Conservation (phyloP, 1,139 yeast species). For the Geotrichum cucujoidarum region DNA sequence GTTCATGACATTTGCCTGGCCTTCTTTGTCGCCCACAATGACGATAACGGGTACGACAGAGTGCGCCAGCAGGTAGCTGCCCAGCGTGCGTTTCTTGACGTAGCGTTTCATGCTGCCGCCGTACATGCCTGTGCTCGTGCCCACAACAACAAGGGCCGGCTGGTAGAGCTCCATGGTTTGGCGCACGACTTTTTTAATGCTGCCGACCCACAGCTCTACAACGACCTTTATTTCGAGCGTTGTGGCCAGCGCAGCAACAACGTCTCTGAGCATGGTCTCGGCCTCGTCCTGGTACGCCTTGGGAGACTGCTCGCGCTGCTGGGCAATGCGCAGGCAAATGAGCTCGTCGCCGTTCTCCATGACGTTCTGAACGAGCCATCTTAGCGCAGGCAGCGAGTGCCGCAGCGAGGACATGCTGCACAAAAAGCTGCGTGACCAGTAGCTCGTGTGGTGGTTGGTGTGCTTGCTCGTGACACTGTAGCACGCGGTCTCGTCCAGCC, state of each 20-base stretch:
- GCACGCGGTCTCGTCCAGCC: slow-evolving; percentile 21
- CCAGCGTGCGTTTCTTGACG: slow-evolving; percentile 22
- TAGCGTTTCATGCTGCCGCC: slow-evolving; percentile 24
- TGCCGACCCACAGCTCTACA: slow-evolving; percentile 30
- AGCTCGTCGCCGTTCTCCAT: slow-evolving; percentile 32
- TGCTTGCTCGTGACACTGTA: slow-evolving; percentile 30
- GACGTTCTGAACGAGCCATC: slow-evolving; percentile 27
- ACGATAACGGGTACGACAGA: slow-evolving; percentile 32
- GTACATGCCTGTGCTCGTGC: slow-evolving; percentile 26
- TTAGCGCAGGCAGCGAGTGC: slow-evolving; percentile 24
- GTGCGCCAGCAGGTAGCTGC: slow-evolving; percentile 28
- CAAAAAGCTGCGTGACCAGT: slow-evolving; percentile 28
- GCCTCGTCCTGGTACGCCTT: slow-evolving; percentile 25
- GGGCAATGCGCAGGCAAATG: slow-evolving; percentile 27
- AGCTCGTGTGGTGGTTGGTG: slow-evolving; percentile 21
- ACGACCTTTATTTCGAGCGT: slow-evolving; percentile 25
- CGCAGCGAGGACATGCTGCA: slow-evolving; percentile 13
- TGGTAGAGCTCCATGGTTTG: slow-evolving; percentile 30
- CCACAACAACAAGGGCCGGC: slow-evolving; percentile 30
- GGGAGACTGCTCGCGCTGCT: slow-evolving; percentile 11
- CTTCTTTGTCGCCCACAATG: not conserved
- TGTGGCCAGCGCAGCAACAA: slow-evolving; percentile 22
- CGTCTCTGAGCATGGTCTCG: slow-evolving; percentile 22
- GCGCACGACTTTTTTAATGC: slow-evolving; percentile 28
- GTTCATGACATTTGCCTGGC: not conserved